phyloP scores from a whole-genome alignment of 2,329 filamentous ascomycete genomes.

The Cephalotrichum gorgonifer region DNA sequence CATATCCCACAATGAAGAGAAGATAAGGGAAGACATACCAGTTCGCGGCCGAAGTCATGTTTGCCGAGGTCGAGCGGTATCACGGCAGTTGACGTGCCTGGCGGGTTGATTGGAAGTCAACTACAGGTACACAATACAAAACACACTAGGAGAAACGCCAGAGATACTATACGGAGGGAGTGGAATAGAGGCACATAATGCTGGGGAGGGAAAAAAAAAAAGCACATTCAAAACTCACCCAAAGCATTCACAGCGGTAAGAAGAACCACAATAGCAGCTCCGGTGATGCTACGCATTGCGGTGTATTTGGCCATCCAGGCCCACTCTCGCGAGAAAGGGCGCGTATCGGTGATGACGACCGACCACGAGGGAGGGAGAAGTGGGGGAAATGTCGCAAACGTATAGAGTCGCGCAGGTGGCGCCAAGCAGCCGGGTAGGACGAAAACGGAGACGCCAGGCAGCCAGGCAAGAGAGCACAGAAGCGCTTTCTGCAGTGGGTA shows the following conservation, averaged over 20 bases:
- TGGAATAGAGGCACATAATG: neutral
- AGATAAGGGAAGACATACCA: slow-evolving; percentile 2
- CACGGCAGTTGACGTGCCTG: slow-evolving; percentile 3
- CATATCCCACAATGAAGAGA: neutral
- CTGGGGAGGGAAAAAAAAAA: neutral
- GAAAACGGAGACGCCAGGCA: too few relatives aligned
- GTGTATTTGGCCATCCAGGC: neutral
- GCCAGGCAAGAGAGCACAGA: too few relatives aligned
- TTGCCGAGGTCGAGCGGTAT: slow-evolving; percentile 5
- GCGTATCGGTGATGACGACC: neutral
- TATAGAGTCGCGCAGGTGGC: too few relatives aligned
- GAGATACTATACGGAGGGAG: neutral
- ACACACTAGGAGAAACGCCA: neutral
- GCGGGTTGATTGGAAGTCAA: too few relatives aligned
- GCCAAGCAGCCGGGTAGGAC: too few relatives aligned
- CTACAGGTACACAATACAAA: neutral
- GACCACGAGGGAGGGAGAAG: neutral
- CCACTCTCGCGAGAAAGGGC: too few relatives aligned
- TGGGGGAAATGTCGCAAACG: too few relatives aligned
- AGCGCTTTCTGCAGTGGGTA: too few relatives aligned
- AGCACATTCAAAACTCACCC: slow-evolving; percentile 1
- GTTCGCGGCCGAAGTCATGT: slow-evolving; percentile 1
- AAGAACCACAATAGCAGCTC: neutral
- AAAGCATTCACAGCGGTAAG: neutral
- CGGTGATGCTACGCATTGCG: slow-evolving; percentile 2